Conservation (phyloP, 257 asterid species). For the Fraxinus americana region DNA sequence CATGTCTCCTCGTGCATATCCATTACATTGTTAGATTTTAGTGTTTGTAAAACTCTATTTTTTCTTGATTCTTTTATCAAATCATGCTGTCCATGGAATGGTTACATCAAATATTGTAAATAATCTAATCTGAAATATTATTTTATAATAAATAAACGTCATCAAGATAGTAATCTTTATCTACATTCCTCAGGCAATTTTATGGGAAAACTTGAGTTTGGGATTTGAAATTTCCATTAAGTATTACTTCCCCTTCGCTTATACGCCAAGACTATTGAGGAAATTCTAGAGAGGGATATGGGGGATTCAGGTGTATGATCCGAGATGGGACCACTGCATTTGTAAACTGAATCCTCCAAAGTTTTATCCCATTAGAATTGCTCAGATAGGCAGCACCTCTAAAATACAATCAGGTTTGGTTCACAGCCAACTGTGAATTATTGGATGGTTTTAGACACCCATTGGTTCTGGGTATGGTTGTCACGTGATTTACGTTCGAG, state of each 20-base stretch:
- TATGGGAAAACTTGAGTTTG: slow-evolving; percentile 45
- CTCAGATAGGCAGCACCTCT: background rate
- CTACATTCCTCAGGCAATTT: slow-evolving; percentile 38
- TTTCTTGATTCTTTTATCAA: slow-evolving; percentile 38
- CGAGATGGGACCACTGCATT: slow-evolving; percentile 25
- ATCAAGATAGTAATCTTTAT: slow-evolving; percentile 18
- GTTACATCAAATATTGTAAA: slow-evolving; percentile 10
- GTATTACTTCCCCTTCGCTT: slow-evolving; percentile 38
- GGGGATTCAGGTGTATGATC: slow-evolving; percentile 11
- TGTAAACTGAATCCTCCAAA: background rate
- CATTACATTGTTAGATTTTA: slow-evolving; percentile 37
- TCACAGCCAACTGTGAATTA: background rate
- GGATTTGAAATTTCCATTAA: slow-evolving; percentile 38
- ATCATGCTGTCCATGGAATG: slow-evolving; percentile 7
- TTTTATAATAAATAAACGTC: background rate
- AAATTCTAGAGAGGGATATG: too few species aligned
- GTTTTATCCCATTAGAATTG: background rate
- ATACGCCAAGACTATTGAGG: slow-evolving; percentile 42
- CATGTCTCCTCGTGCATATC: slow-evolving; percentile 28
- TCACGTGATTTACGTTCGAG: background rate
- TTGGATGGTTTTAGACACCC: background rate
- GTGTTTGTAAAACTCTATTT: slow-evolving; percentile 41
- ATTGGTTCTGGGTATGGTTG: background rate
- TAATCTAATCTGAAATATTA: slow-evolving; percentile 16
- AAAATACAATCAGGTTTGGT: background rate